Evolutionary conservation across 805 yeast genomes (phyloP).

Genomic region (Lipomyces japonicus): DNA sequence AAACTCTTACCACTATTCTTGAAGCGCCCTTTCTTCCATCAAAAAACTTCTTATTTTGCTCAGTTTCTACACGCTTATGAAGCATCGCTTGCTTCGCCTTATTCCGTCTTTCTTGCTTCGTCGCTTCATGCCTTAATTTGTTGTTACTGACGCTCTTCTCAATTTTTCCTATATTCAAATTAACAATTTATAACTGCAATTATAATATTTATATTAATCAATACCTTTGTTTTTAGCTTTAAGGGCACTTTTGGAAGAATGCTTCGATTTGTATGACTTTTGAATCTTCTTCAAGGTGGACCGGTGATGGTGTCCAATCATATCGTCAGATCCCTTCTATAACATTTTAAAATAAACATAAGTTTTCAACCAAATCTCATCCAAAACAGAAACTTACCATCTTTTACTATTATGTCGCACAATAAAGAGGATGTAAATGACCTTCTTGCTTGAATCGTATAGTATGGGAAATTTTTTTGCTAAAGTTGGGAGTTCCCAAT

Average conservation of each 20-base stretch:
- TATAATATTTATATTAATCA: background rate
- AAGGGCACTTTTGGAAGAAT: slow-evolving; percentile 81
- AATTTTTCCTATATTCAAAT: slow-evolving; percentile 58
- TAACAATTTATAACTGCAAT: slow-evolving; percentile 31
- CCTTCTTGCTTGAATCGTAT: too few relatives aligned
- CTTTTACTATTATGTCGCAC: too few relatives aligned
- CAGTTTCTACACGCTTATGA: slow-evolving; percentile 60
- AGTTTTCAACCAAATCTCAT: too few relatives aligned
- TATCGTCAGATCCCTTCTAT: slow-evolving; percentile 3
- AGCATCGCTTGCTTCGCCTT: slow-evolving; percentile 70
- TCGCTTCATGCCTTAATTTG: slow-evolving; percentile 38
- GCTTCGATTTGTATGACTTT: slow-evolving; percentile 87
- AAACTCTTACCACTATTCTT: slow-evolving; percentile 53
- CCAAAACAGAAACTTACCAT: too few relatives aligned
- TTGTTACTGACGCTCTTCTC: slow-evolving; percentile 52
- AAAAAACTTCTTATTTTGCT: slow-evolving; percentile 63
- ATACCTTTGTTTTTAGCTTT: slow-evolving; percentile 58
- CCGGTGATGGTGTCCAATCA: slow-evolving; percentile 62
- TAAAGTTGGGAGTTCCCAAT: too few relatives aligned
- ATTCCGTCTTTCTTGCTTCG: slow-evolving; percentile 72
- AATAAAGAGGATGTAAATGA: too few relatives aligned
- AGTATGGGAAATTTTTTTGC: too few relatives aligned
- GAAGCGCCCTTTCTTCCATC: slow-evolving; percentile 79
- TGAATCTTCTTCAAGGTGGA: slow-evolving; percentile 78
- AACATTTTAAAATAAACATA: too few relatives aligned